Evolutionary conservation across 345 rosid genomes (phyloP).

Genomic region (Brassica nigra): DNA sequence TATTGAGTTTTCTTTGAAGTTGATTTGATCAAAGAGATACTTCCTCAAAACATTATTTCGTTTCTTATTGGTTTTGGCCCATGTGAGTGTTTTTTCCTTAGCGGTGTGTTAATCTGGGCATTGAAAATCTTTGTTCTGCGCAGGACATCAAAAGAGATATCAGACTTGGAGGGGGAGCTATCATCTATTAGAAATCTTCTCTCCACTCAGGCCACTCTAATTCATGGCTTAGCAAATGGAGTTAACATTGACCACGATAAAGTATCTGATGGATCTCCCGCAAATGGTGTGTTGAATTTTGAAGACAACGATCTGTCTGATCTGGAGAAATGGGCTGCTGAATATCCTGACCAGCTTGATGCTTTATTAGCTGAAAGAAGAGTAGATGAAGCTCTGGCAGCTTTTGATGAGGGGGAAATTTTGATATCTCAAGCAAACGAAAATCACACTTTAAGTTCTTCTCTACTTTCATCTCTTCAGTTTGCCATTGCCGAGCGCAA

Average conservation of each 20-base stretch:
- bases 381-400: constrained; percentile 87
- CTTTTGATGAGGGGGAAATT: constrained; percentile 84
- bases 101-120: background rate
- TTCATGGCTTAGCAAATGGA: constrained; percentile 92
- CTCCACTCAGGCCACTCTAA: constrained; percentile 91
- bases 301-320: constrained; percentile 75
- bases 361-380: constrained; percentile 95
- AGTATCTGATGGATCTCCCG: constrained; percentile 47
- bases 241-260: constrained; percentile 64
- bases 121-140: constrained; percentile 20
- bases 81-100: background rate
- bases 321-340: constrained; percentile 79
- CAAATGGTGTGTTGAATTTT: constrained; percentile 42
- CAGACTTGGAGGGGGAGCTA: constrained; percentile 97
- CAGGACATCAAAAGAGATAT: constrained; percentile 98
- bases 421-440: constrained; percentile 67
- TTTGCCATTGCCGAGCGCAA: constrained; percentile 64
- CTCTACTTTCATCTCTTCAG: constrained; percentile 56
- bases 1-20: background rate
- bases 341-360: constrained; percentile 90
- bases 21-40: background rate
- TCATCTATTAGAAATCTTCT: constrained; percentile 86
- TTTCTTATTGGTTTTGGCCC: background rate
- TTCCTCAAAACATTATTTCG: background rate
- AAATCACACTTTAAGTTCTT: constrained; percentile 51